Evolutionary conservation across 768 basidiomycete species (phyloP).

Genomic region (Hygrocybe punicea): DNA sequence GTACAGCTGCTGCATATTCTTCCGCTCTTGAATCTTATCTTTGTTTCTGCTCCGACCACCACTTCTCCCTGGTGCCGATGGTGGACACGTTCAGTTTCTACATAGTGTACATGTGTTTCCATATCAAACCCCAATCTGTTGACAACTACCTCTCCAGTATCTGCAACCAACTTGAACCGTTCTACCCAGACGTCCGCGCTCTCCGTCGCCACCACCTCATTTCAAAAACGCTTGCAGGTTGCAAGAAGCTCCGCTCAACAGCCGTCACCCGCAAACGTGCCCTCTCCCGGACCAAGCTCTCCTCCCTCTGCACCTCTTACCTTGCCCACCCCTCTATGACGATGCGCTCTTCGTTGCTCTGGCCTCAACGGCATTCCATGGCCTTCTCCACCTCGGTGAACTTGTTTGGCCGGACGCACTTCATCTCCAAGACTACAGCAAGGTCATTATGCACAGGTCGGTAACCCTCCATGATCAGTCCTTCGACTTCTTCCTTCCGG

Average conservation of each 20-base stretch:
- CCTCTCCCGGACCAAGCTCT: conserved; percentile 1
- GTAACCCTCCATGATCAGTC: too few species aligned
- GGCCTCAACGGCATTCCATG: not conserved
- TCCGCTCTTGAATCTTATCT: conserved; percentile 40
- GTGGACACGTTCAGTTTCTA: conserved; percentile 37
- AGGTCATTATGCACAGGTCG: too few species aligned
- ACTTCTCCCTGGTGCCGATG: conserved; percentile 36
- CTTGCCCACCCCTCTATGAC: not conserved
- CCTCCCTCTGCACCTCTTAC: not conserved
- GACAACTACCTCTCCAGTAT: conserved; percentile 38
- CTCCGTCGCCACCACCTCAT: conserved; percentile 22
- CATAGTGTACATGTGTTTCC: conserved; percentile 33
- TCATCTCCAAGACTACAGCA: too few species aligned
- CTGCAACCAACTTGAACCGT: conserved; percentile 28
- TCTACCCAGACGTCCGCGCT: conserved; percentile 29
- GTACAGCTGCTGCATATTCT: conserved; percentile 24
- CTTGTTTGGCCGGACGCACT: too few species aligned
- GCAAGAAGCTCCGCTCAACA: conserved; percentile 7
- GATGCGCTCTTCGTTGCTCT: not conserved
- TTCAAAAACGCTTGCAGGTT: conserved; percentile 22
- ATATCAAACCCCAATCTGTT: conserved; percentile 26
- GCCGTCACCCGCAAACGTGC: conserved; percentile 22
- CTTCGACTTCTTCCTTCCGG: too few species aligned
- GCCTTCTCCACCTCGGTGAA: not conserved
- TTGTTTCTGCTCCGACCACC: conserved; percentile 30